A percentile compares a stretch with the other conserved stretches of the same genome.
Evolutionary conservation across 805 yeast species (phyloP).

Genomic region (Cyberlindnera mycetangii): DNA sequence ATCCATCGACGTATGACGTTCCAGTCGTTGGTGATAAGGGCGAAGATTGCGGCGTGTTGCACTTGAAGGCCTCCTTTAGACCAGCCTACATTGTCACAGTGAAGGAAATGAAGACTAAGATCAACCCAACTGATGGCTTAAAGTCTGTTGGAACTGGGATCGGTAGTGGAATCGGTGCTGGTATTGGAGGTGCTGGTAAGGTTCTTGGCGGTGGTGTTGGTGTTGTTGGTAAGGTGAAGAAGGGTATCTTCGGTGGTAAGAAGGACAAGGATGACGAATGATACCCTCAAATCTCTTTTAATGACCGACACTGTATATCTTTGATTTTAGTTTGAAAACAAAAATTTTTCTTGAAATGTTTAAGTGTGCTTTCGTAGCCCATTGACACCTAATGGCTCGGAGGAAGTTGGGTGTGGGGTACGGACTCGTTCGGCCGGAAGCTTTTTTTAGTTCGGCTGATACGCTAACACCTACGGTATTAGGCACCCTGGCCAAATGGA

Average conservation of each 20-base stretch:
- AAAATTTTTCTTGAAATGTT: too few relatives aligned
- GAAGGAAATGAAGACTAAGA: constrained; percentile 37
- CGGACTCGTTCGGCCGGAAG: too few relatives aligned
- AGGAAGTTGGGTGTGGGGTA: too few relatives aligned
- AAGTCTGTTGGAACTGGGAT: constrained; percentile 50
- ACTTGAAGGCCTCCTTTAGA: constrained; percentile 56
- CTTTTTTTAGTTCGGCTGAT: too few relatives aligned
- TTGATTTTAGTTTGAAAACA: not conserved
- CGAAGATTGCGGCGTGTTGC: constrained; percentile 55
- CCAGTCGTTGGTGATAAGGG: constrained; percentile 44
- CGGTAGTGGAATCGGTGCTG: constrained; percentile 44
- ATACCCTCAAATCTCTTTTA: not conserved
- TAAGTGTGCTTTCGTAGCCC: too few relatives aligned
- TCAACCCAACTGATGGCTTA: constrained; percentile 45
- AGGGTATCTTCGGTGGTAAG: constrained; percentile 37
- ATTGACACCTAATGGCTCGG: too few relatives aligned
- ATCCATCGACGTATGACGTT: constrained; percentile 47
- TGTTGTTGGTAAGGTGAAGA: constrained; percentile 40
- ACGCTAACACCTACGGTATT: too few relatives aligned
- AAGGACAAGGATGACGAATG: constrained; percentile 13
- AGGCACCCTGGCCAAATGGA: too few relatives aligned
- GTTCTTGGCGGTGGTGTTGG: constrained; percentile 35
- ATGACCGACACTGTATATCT: not conserved
- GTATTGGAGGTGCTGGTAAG: constrained; percentile 41
- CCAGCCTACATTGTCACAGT: constrained; percentile 63